A percentile compares a stretch with the other conserved stretches of the same genome.
Conservation (phyloP, 768 basidiomycete genomes). For the Chalciporus chontae region DNA sequence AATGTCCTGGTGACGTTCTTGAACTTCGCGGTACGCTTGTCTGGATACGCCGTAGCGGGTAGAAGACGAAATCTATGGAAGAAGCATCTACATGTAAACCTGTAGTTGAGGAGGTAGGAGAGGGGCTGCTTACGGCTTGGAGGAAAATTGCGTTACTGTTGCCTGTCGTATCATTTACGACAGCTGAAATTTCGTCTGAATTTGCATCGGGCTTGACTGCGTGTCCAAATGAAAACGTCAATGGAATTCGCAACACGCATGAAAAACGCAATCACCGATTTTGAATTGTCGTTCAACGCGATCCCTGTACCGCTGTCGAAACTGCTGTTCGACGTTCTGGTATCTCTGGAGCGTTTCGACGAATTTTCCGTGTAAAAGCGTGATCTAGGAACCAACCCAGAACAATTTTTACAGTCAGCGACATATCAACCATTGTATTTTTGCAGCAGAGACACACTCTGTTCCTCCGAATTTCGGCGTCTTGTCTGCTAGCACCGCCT, state of each 20-base stretch:
- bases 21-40: constrained; percentile 82
- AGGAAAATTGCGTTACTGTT: constrained; percentile 70
- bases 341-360: constrained; percentile 75
- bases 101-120: background rate
- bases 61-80: constrained; percentile 62
- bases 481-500: constrained; percentile 31
- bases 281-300: constrained; percentile 73
- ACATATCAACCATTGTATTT: background rate
- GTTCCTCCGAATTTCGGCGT: constrained; percentile 45
- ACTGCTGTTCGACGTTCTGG: constrained; percentile 72
- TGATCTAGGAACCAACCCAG: constrained; percentile 40
- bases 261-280: constrained; percentile 49
- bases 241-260: background rate
- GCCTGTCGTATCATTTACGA: constrained; percentile 60
- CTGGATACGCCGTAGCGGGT: constrained; percentile 81
- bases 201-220: constrained; percentile 86
- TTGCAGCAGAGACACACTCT: constrained; percentile 14
- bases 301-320: constrained; percentile 58
- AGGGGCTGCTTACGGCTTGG: constrained; percentile 49
- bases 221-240: background rate
- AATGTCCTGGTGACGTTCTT: constrained; percentile 84
- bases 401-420: background rate
- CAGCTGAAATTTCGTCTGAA: constrained; percentile 68
- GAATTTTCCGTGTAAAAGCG: constrained; percentile 63
- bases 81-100: background rate